phyloP scores from a whole-genome alignment of 768 basidiomycete species.

The Gautieria morchelliformis region DNA sequence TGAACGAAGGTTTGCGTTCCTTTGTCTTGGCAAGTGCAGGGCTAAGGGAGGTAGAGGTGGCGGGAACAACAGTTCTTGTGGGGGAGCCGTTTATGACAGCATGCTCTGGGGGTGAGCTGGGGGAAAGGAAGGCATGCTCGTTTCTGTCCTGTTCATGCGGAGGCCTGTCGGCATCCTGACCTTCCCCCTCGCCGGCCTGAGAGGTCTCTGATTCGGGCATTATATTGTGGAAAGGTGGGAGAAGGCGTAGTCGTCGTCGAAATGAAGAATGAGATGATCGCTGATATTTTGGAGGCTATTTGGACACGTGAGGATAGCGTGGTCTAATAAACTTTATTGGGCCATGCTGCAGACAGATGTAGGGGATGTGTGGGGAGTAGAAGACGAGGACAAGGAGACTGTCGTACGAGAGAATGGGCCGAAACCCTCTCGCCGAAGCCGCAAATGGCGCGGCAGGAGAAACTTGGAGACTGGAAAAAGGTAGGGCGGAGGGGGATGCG shows the following conservation, averaged over 20 bases:
- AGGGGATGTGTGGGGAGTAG: conserved; percentile 7
- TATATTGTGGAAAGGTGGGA: neutral
- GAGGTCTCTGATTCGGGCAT: conserved; percentile 8
- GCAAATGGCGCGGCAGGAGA: neutral
- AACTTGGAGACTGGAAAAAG: neutral
- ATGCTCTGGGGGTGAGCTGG: neutral
- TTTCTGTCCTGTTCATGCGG: conserved; percentile 1
- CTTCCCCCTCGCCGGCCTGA: conserved; percentile 1
- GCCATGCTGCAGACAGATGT: conserved; percentile 14
- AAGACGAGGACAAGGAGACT: conserved; percentile 1
- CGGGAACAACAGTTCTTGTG: neutral
- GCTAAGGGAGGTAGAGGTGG: neutral
- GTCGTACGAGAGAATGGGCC: conserved; percentile 18
- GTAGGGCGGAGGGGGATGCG: neutral
- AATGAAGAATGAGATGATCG: neutral
- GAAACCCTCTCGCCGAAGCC: conserved; percentile 20
- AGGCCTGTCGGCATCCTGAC: conserved; percentile 4
- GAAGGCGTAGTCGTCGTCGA: neutral
- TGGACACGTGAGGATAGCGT: neutral
- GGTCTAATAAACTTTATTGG: neutral
- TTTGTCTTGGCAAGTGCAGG: neutral
- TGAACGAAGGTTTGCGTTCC: neutral
- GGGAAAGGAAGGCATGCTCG: neutral
- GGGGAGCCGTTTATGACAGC: neutral
- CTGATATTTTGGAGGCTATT: neutral